phyloP scores from a whole-genome alignment of 2,329 filamentous ascomycete genomes.

The Colletotrichum sp. region DNA sequence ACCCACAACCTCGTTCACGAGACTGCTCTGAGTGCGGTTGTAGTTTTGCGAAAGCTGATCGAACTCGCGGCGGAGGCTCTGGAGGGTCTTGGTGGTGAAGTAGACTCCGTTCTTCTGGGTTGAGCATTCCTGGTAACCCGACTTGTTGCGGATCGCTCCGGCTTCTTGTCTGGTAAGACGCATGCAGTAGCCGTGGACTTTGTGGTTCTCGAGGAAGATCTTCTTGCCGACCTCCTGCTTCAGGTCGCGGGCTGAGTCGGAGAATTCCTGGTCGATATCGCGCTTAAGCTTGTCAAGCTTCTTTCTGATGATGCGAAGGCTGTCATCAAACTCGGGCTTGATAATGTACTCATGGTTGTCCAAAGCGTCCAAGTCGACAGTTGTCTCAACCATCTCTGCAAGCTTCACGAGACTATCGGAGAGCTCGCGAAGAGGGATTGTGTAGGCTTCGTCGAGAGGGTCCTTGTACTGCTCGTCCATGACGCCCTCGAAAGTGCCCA shows the following conservation, averaged over 20 bases:
- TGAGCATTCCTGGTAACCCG: conserved; percentile 89
- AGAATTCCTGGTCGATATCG: conserved; percentile 85
- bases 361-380: conserved; percentile 91
- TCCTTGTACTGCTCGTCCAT: conserved; percentile 96
- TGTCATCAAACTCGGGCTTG: conserved; percentile 96
- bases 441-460: conserved; percentile 86
- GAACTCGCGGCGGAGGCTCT: conserved; percentile 83
- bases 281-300: conserved; percentile 84
- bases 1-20: conserved; percentile 90
- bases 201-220: conserved; percentile 95
- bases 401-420: conserved; percentile 83
- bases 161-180: conserved; percentile 90
- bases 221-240: conserved; percentile 97
- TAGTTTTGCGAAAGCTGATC: conserved; percentile 95
- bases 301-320: conserved; percentile 84
- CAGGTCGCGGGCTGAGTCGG: conserved; percentile 77
- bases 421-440: conserved; percentile 77
- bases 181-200: conserved; percentile 96
- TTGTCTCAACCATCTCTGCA: conserved; percentile 98
- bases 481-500: conserved; percentile 86
- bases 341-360: conserved; percentile 99
- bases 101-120: conserved; percentile 99
- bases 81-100: conserved; percentile 87
- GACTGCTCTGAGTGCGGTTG: conserved; percentile 88
- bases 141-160: conserved; percentile 90